phyloP scores from a whole-genome alignment of 164 flowering plant species.

The Warburgia ugandensis region DNA sequence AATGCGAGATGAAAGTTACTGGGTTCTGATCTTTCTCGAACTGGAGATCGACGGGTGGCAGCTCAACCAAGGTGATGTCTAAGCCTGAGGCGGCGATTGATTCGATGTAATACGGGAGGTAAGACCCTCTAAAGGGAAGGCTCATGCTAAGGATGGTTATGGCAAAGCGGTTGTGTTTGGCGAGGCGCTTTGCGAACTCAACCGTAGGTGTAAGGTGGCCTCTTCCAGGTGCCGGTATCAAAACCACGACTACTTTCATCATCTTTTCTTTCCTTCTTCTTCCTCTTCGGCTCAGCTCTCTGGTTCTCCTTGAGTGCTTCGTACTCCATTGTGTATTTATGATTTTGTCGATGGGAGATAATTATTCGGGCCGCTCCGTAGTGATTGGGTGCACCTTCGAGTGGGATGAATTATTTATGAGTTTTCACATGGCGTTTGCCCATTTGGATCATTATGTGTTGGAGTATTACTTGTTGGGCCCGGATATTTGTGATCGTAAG shows the following conservation, averaged over 20 bases:
- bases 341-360: too few species aligned
- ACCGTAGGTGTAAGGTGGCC: conserved; percentile 6
- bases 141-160: conserved; percentile 7
- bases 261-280: not conserved
- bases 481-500: too few species aligned
- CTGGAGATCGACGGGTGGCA: conserved; percentile 2
- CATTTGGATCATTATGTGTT: too few species aligned
- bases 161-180: conserved; percentile 1
- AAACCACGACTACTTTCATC: not conserved
- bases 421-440: too few species aligned
- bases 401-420: too few species aligned
- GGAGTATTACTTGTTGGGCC: too few species aligned
- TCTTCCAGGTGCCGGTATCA: not conserved
- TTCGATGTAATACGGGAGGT: not conserved
- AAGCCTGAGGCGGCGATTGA: conserved; percentile 4
- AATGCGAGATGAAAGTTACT: not conserved
- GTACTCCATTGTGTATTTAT: too few species aligned
- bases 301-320: too few species aligned
- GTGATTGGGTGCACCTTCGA: too few species aligned
- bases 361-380: too few species aligned
- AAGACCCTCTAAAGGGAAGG: not conserved
- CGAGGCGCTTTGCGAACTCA: conserved; percentile 7
- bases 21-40: not conserved
- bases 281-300: not conserved
- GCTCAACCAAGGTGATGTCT: conserved; percentile 3